These are phyloP conservation scores for Phycomyces blakesleeanus DNA, from an alignment of 192 early-diverging fungal species.

Conservation along the genomic window DNA sequence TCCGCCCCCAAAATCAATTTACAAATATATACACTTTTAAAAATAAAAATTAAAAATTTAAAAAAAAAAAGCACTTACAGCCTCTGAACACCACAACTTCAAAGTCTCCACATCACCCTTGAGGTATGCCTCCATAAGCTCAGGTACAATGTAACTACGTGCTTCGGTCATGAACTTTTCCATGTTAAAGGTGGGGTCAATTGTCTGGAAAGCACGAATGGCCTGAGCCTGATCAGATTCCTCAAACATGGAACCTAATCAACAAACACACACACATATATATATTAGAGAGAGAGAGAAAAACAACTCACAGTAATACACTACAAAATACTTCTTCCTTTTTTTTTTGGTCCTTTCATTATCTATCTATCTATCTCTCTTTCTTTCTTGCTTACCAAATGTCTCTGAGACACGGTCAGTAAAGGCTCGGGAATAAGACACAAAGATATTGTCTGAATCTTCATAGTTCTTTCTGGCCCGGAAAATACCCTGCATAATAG, in stretches of 20 bases:
- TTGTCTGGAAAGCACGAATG: conserved; percentile 75
- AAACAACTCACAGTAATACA: no score
- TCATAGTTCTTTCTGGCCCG: conserved; percentile 73
- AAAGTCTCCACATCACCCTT: conserved; percentile 80
- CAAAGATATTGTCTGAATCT: conserved; percentile 85
- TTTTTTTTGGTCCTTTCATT: not conserved
- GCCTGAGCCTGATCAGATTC: conserved; percentile 93
- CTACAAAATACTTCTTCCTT: no score
- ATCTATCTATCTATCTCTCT: not conserved
- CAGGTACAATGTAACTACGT: conserved; percentile 89
- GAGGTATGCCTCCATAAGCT: conserved; percentile 93
- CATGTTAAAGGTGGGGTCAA: conserved; percentile 83
- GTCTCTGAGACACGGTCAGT: conserved; percentile 75
- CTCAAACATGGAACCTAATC: conserved; percentile 77
- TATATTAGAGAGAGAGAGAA: not conserved
- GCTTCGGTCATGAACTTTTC: conserved; percentile 89
- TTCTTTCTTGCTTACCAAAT: conserved; percentile 46
- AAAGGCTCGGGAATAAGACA: conserved; percentile 69
- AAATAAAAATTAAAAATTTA: not conserved
- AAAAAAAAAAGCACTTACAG: conserved; percentile 45
- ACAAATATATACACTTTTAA: no score
- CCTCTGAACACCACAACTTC: conserved; percentile 93
- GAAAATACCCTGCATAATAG: conserved; percentile 82
- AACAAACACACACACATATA: no score
- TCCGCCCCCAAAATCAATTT: no score